Evolutionary conservation across 768 basidiomycete species (phyloP), one percentile per base, ranked within the genome.

Genomic region (Boletus pseudo-olivaceus): DNA sequence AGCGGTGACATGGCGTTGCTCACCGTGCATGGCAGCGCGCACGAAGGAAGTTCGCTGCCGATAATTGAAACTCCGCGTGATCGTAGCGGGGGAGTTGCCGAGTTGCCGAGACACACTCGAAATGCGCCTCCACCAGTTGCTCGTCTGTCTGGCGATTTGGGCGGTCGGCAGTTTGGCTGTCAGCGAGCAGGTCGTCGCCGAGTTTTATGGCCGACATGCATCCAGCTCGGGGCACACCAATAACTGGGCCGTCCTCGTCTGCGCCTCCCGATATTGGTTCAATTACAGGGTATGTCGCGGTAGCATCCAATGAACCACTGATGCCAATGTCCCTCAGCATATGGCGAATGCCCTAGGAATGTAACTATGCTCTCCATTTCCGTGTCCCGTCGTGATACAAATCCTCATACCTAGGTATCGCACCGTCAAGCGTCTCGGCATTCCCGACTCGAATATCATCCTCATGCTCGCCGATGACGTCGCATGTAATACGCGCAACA

Each of bases 271-370:
- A 53, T 96, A 95, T 68, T 98, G 95, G 95, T 99, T 99, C 78
- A 99, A 99, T 68, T 99, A 99, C 67, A 77, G 96, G 40, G 96
- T 97, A 65, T 49, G 87, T 79, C 17, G 0, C 33, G 37, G 7
- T 41, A 45, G 7, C 1, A 3, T 37, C 7, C 30, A 30, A 4
- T 29, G 2, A 33, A 19, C 14, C 14, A 20, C 43, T 60, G n/a
- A 60, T 38, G 4, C 29, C 32, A 20, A 55, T 4, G 12, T 15
- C 35, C 43, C 49, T n/a, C 61, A 98, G 94, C 97, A 98, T 70
- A 98, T 98, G 93, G 86, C 97, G 9, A 99, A 98, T 72, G 90
- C 96, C 1, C 79, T 99, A 23, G 95, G 94, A 67, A 98, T 99
- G 95, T 92, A 66, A 63, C 80, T 64, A n/a, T n/a, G 0, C 7